phyloP scores from a whole-genome alignment of 208 protist genomes.

The Tritrichomonas musculus region DNA sequence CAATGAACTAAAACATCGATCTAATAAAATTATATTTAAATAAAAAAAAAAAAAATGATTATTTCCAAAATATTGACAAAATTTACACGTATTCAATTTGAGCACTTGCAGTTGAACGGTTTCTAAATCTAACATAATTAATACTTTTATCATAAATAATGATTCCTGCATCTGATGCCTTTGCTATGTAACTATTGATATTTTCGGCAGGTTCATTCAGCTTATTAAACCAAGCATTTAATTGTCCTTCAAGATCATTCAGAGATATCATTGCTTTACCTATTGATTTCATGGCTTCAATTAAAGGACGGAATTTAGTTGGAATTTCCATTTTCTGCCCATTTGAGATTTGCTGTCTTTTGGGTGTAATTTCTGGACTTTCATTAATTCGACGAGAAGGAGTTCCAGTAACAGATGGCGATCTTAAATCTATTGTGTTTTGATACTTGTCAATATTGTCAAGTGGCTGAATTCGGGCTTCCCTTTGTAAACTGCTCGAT shows the following conservation, averaged over 20 bases:
- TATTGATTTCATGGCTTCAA: constrained; percentile 12
- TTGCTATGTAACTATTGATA: background rate
- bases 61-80: background rate
- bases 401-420: background rate
- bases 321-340: background rate
- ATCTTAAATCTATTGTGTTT: background rate
- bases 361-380: background rate
- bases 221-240: background rate
- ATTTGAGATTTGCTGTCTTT: background rate
- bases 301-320: background rate
- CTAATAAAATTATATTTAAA: background rate
- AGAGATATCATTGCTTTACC: constrained; percentile 15
- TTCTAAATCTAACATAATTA: constrained; percentile 20
- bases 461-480: background rate
- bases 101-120: background rate
- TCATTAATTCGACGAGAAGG: background rate
- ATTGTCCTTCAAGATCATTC: background rate
- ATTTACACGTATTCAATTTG: background rate
- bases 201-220: background rate
- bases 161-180: background rate
- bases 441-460: background rate
- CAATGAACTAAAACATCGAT: background rate
- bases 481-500: background rate
- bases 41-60: background rate
- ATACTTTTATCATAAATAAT: constrained; percentile 12